These are phyloP conservation scores for Neostapfia colusana DNA, from an alignment of 176 grass and related monocot species.

Conservation along the genomic window DNA sequence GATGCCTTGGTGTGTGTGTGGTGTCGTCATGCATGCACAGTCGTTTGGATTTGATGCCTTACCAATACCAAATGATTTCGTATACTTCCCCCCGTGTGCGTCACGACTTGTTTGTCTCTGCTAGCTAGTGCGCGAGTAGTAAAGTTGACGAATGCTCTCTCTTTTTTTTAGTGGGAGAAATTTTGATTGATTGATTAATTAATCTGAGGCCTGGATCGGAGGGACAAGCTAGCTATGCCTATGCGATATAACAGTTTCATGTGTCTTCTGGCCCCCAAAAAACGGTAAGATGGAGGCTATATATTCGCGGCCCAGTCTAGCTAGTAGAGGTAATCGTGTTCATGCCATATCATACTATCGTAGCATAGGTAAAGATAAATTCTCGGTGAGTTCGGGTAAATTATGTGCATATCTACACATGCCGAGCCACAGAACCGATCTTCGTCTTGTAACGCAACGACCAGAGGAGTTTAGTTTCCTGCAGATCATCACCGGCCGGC, in stretches of 20 bases:
- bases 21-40: slow-evolving; percentile 1
- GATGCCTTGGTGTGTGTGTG: not conserved
- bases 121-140: not conserved
- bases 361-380: too few relatives aligned
- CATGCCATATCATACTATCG: too few relatives aligned
- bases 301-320: not conserved
- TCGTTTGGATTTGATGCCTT: slow-evolving; percentile 18
- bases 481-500: too few relatives aligned
- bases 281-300: not conserved
- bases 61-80: not conserved
- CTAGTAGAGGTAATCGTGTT: too few relatives aligned
- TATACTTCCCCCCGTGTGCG: not conserved
- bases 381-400: too few relatives aligned
- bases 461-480: too few relatives aligned
- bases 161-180: not conserved
- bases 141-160: not conserved
- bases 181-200: not conserved
- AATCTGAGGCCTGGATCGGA: not conserved
- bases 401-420: too few relatives aligned
- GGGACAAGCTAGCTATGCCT: not conserved
- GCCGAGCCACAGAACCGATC: too few relatives aligned
- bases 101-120: not conserved
- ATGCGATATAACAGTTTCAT: not conserved
- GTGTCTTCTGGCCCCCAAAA: not conserved
- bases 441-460: too few relatives aligned